These are phyloP conservation scores for Crithidia mellificae DNA, from an alignment of 208 protist species.

Conservation along the genomic window DNA sequence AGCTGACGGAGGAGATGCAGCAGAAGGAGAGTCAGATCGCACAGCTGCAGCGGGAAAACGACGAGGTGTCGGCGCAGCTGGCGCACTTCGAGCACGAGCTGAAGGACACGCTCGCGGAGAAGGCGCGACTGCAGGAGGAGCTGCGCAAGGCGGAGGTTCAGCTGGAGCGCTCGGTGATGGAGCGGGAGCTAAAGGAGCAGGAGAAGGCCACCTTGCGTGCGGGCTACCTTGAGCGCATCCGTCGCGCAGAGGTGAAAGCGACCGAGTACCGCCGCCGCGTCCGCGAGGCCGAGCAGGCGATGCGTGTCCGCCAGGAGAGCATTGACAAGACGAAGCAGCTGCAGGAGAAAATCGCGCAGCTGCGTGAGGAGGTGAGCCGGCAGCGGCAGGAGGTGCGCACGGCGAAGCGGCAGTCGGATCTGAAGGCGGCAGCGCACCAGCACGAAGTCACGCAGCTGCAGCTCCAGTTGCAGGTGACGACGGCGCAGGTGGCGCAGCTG, in stretches of 20 bases:
- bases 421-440: slow-evolving; percentile 41
- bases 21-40: slow-evolving; percentile 28
- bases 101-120: slow-evolving; percentile 27
- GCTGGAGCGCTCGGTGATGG: slow-evolving; percentile 56
- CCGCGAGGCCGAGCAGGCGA: slow-evolving; percentile 39
- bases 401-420: slow-evolving; percentile 37
- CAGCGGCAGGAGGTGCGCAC: slow-evolving; percentile 40
- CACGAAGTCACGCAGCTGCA: slow-evolving; percentile 59
- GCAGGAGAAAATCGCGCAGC: slow-evolving; percentile 38
- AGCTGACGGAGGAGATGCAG: slow-evolving; percentile 33
- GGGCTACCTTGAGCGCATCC: slow-evolving; percentile 47
- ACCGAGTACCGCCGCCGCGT: slow-evolving; percentile 46
- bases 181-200: slow-evolving; percentile 38
- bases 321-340: slow-evolving; percentile 44
- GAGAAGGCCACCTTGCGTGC: slow-evolving; percentile 37
- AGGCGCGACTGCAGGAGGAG: slow-evolving; percentile 45
- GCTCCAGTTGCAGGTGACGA: slow-evolving; percentile 41
- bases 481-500: slow-evolving; percentile 34
- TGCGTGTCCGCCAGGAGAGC: slow-evolving; percentile 27
- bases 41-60: slow-evolving; percentile 43
- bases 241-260: slow-evolving; percentile 41
- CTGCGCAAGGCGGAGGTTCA: slow-evolving; percentile 38
- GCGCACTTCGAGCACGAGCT: slow-evolving; percentile 38
- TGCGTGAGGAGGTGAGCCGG: slow-evolving; percentile 53
- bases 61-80: slow-evolving; percentile 36